Evolutionary conservation across 2,329 filamentous ascomycete genomes (phyloP).

Genomic region (Drechslera avenae): DNA sequence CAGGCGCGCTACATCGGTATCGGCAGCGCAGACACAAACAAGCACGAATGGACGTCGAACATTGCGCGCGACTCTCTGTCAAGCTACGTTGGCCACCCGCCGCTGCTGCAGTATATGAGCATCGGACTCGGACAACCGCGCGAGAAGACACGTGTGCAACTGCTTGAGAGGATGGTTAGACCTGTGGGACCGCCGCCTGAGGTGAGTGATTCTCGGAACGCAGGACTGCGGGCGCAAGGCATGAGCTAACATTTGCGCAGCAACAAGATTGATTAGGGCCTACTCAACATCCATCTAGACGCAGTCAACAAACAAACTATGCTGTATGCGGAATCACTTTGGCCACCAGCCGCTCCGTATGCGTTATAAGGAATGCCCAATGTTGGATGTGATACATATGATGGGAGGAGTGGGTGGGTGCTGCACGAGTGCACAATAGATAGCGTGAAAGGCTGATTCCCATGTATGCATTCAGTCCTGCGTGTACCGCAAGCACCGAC

Average conservation of each 20-base stretch:
- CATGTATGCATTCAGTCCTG: conserved; percentile 7
- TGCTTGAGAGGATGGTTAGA: conserved; percentile 76
- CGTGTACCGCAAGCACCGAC: neutral
- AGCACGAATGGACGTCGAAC: conserved; percentile 97
- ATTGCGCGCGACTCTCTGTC: conserved; percentile 92
- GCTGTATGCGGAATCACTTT: neutral
- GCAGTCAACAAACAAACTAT: neutral
- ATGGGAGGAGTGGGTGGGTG: neutral
- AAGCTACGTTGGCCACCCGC: conserved; percentile 86
- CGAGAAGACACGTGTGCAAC: conserved; percentile 76
- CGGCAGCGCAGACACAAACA: conserved; percentile 93
- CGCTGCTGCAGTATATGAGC: conserved; percentile 84
- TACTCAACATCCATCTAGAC: neutral
- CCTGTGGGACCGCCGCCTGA: conserved; percentile 70
- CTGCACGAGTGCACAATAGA: neutral
- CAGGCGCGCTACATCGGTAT: conserved; percentile 96
- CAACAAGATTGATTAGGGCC: conserved; percentile 27
- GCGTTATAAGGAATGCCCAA: too few relatives aligned
- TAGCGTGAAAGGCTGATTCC: neutral
- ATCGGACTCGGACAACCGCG: conserved; percentile 85
- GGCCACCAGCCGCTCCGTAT: too few relatives aligned
- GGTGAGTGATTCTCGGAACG: conserved; percentile 47
- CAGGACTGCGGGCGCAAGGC: neutral
- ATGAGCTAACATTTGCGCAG: conserved; percentile 16
- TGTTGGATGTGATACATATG: too few relatives aligned